Base-by-base conservation (phyloP, 495 filamentous ascomycete genomes). In the Peziza echinospora region DNA sequence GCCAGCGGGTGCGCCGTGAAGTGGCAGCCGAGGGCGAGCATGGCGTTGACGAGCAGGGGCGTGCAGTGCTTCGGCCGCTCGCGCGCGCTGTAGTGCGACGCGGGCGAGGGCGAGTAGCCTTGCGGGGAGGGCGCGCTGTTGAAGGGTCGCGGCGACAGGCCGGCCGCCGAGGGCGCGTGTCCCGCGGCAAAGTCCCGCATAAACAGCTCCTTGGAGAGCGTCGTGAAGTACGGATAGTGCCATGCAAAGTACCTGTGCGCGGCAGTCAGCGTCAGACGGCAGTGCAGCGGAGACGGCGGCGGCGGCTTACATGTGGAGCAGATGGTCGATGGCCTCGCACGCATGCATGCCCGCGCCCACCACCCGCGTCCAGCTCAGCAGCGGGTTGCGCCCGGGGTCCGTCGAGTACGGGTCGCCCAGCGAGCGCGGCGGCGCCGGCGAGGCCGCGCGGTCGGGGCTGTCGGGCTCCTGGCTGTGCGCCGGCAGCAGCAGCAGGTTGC, bases 161-260 rank as follows among this genome's bases (percentile, higher is more conserved):
- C 30, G 19, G 30, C 19, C 30, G 3, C 3, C 13, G 30, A 17
- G 13, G 30, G 19, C 13, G 3, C 22, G 21, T 43, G 11, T 0
- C 86, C 85, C 2, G 67, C 69, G 11, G 75, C 55, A 54, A 93
- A 96, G 57, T 97, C 86, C 17, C 78, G 70, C 53, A 78, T 89
- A 61, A 97, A 97, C 22, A 93, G 69, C 28, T 67, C 72, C 60
- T 81, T 91, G n/a, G 86, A 86, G 5, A 96, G 71, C 0, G 82
- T 87, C 9, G 84, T 87, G 64, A 97, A 97, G 62, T 84, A 96
- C 9, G 87, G 79, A 60, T 96, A 97, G 55, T 97, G 89, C 84
- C 89, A 97, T 24, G 78, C 80, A 63, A 96, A 94, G 63, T 97
- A 97, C 30, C 30, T 37, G 30, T 17, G n/a, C 30, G n/a, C n/a